These are phyloP conservation scores for Cadophora sp. DNA, from an alignment of 2,329 filamentous ascomycete genomes.

Conservation along the genomic window DNA sequence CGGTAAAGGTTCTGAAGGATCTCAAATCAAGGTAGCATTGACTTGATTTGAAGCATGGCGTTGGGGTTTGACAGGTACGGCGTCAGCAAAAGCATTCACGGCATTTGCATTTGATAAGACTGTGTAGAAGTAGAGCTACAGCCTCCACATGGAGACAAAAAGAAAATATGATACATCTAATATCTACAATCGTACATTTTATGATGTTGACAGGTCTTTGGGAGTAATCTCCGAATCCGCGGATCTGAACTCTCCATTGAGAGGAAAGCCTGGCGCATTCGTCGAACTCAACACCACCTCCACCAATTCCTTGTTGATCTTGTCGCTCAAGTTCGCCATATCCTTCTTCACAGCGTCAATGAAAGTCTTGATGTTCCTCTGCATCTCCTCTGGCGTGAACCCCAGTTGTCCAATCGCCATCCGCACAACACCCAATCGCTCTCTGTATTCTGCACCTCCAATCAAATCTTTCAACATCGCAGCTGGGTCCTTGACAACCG, in stretches of 20 bases:
- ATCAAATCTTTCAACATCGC: slow-evolving; percentile 81
- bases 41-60: slow-evolving; percentile 48
- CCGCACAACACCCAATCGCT: slow-evolving; percentile 82
- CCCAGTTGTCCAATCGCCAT: slow-evolving; percentile 91
- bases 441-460: slow-evolving; percentile 85
- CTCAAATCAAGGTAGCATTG: slow-evolving; percentile 36
- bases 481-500: slow-evolving; percentile 82
- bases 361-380: slow-evolving; percentile 81
- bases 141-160: slow-evolving; percentile 39
- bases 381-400: slow-evolving; percentile 86
- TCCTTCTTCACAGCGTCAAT: slow-evolving; percentile 81
- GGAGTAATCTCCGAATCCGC: slow-evolving; percentile 62
- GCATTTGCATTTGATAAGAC: background rate
- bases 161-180: slow-evolving; percentile 49
- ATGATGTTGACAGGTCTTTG: slow-evolving; percentile 56
- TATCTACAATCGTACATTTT: slow-evolving; percentile 46
- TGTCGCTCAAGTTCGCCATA: slow-evolving; percentile 68
- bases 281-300: slow-evolving; percentile 86
- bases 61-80: slow-evolving; percentile 42
- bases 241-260: slow-evolving; percentile 80
- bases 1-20: slow-evolving; percentile 56
- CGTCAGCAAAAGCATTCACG: background rate
- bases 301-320: slow-evolving; percentile 74
- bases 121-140: slow-evolving; percentile 1
- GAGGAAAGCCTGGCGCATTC: slow-evolving; percentile 82